A percentile compares a stretch with the other conserved stretches of the same genome.
phyloP scores from a whole-genome alignment of 495 filamentous ascomycete species.

The Hypomontagnella monticulosa region DNA sequence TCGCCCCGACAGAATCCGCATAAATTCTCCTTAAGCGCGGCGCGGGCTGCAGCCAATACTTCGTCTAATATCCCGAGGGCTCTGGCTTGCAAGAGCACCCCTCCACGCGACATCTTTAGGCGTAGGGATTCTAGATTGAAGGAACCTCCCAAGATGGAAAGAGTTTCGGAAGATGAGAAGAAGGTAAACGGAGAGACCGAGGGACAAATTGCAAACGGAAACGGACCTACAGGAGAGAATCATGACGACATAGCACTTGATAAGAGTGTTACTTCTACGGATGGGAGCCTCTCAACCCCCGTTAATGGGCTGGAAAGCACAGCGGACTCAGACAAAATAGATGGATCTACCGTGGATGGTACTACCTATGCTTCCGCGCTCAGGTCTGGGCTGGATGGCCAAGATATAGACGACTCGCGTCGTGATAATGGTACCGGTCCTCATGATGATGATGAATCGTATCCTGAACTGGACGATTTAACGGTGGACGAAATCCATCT shows the following conservation, averaged over 20 bases:
- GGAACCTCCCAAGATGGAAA: conserved; percentile 15
- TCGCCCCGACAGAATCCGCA: background rate
- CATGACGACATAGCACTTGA: conserved; percentile 5
- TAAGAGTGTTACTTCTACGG: conserved; percentile 9
- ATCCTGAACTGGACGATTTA: conserved; percentile 46
- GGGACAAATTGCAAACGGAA: background rate
- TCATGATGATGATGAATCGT: conserved; percentile 46
- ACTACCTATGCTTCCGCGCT: conserved; percentile 34
- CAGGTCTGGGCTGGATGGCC: conserved; percentile 16
- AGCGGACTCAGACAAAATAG: conserved; percentile 4
- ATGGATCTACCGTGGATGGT: conserved; percentile 10
- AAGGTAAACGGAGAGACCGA: conserved; percentile 12
- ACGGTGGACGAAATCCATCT: conserved; percentile 38
- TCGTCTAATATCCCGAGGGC: conserved; percentile 27
- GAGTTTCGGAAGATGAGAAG: conserved; percentile 3
- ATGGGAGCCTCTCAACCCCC: conserved; percentile 3
- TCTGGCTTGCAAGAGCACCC: background rate
- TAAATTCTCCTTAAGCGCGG: conserved; percentile 19
- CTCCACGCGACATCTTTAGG: conserved; percentile 18
- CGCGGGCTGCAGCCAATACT: conserved; percentile 12
- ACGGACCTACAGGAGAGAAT: conserved; percentile 6
- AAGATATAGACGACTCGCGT: conserved; percentile 26
- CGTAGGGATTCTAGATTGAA: conserved; percentile 7
- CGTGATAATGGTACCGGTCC: conserved; percentile 2
- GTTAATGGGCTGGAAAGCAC: conserved; percentile 25